phyloP scores from a whole-genome alignment of 768 basidiomycete genomes.

The Termitomyces sp. region DNA sequence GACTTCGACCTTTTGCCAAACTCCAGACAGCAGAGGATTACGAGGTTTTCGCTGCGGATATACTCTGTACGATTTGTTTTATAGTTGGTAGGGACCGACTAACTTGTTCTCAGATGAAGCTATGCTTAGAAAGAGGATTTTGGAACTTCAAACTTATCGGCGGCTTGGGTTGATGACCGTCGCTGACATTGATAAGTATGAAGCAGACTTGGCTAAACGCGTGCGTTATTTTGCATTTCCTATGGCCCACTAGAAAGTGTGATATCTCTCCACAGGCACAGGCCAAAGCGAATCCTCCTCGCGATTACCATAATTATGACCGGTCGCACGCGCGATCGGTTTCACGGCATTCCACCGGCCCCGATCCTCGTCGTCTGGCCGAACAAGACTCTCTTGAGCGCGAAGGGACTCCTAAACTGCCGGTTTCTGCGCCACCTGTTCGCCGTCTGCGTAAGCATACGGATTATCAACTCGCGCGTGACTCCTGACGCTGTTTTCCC shows the following conservation, averaged over 20 bases:
- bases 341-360: constrained; percentile 48
- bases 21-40: constrained; percentile 90
- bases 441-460: constrained; percentile 37
- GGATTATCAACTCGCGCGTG: neutral
- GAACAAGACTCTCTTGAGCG: constrained; percentile 56
- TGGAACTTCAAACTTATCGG: constrained; percentile 88
- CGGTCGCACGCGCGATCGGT: constrained; percentile 44
- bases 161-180: constrained; percentile 77
- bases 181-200: constrained; percentile 91
- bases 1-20: constrained; percentile 85
- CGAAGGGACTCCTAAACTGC: constrained; percentile 50
- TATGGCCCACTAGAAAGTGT: constrained; percentile 1
- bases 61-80: constrained; percentile 63
- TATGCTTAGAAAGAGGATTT: constrained; percentile 79
- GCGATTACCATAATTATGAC: constrained; percentile 50
- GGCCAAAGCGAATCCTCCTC: constrained; percentile 50
- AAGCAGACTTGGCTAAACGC: constrained; percentile 64
- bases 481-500: constrained; percentile 1
- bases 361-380: constrained; percentile 45
- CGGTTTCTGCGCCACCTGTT: constrained; percentile 27
- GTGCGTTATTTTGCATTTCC: constrained; percentile 28
- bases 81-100: neutral
- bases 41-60: constrained; percentile 81
- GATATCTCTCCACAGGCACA: constrained; percentile 38
- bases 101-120: constrained; percentile 65